These are phyloP conservation scores for Tylopilus rubrobrunneus DNA, from an alignment of 768 basidiomycete species.

Conservation along the genomic window DNA sequence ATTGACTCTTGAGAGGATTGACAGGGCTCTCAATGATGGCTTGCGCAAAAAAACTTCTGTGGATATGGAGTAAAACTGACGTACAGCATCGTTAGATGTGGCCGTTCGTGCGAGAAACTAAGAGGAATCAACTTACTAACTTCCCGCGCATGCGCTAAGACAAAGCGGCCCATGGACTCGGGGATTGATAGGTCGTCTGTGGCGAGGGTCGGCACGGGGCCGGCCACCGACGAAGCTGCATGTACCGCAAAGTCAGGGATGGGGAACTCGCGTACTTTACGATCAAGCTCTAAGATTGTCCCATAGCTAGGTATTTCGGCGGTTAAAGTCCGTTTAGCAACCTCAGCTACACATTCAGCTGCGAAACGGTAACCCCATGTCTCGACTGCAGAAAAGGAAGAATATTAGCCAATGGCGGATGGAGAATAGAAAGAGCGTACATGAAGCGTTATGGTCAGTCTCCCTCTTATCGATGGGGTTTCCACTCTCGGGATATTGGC, in stretches of 20 bases:
- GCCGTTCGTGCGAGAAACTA: not conserved
- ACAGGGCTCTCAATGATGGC: constrained; percentile 64
- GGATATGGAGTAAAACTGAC: constrained; percentile 58
- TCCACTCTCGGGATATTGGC: constrained; percentile 47
- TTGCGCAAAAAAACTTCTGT: constrained; percentile 67
- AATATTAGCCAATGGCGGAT: not conserved
- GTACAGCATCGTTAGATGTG: not conserved
- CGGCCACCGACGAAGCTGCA: constrained; percentile 33
- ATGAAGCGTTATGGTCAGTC: constrained; percentile 20
- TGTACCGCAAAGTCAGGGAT: constrained; percentile 46
- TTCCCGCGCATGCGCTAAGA: constrained; percentile 35
- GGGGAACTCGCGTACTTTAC: constrained; percentile 63
- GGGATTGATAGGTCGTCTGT: constrained; percentile 15
- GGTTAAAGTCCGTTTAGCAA: constrained; percentile 56
- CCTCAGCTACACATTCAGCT: constrained; percentile 60
- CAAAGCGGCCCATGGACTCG: constrained; percentile 37
- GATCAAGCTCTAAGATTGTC: constrained; percentile 64
- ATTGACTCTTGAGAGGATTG: constrained; percentile 63
- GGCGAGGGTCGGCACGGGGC: constrained; percentile 10
- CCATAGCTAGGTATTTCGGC: constrained; percentile 61
- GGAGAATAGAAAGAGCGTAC: constrained; percentile 20
- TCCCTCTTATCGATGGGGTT: constrained; percentile 13
- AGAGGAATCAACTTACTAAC: constrained; percentile 28
- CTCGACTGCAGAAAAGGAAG: constrained; percentile 39
- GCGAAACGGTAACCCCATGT: constrained; percentile 65